Evolutionary conservation across 1,284 basidiomycete species (phyloP).

Genomic region (Crepidotus sp.): DNA sequence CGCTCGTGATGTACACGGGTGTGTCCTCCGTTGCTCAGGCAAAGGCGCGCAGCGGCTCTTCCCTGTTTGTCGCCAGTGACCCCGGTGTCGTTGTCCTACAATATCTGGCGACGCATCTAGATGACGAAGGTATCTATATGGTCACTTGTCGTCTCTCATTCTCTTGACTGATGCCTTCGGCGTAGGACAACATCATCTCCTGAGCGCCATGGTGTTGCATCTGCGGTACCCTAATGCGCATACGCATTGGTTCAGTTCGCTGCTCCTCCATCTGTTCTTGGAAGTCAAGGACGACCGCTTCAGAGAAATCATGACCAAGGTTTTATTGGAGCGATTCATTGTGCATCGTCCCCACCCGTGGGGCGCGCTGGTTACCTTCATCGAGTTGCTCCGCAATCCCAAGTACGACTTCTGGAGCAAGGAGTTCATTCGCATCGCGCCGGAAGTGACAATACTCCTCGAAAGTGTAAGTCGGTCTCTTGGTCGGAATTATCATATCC

Average conservation of each 20-base stretch:
- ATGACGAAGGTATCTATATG: constrained; percentile 71
- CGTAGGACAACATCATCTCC: constrained; percentile 84
- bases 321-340: constrained; percentile 88
- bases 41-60: constrained; percentile 70
- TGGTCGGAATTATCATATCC: not conserved
- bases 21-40: constrained; percentile 82
- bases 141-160: not conserved
- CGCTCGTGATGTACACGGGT: constrained; percentile 91
- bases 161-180: constrained; percentile 13
- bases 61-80: constrained; percentile 72
- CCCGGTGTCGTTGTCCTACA: constrained; percentile 77
- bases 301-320: constrained; percentile 85
- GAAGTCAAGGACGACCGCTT: constrained; percentile 71
- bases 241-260: constrained; percentile 90
- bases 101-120: constrained; percentile 75
- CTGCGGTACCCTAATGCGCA: constrained; percentile 95
- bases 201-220: constrained; percentile 87
- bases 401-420: constrained; percentile 85
- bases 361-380: constrained; percentile 91
- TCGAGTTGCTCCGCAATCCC: constrained; percentile 78
- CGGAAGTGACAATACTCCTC: constrained; percentile 73
- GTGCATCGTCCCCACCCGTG: constrained; percentile 96
- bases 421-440: constrained; percentile 71
- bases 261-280: constrained; percentile 81
- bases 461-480: constrained; percentile 54